A percentile compares a stretch with the other conserved stretches of the same genome.
Evolutionary conservation across 106 monocot species (phyloP).

Genomic region (Dendrobium chrysotoxum): DNA sequence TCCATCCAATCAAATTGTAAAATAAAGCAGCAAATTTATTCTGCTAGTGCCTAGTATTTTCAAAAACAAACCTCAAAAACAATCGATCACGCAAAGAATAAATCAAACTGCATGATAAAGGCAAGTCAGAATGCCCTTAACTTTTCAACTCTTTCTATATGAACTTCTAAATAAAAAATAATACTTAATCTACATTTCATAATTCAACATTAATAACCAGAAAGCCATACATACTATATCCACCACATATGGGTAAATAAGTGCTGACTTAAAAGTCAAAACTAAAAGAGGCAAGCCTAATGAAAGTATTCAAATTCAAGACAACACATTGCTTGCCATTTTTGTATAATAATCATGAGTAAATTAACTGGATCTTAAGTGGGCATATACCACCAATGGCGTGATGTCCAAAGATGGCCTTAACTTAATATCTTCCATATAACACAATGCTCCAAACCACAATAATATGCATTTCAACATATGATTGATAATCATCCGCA

Average conservation of each 20-base stretch:
- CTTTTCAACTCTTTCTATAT: background rate
- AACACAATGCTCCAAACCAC: background rate
- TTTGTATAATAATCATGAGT: background rate
- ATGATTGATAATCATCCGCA: background rate
- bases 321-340: background rate
- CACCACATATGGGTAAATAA: background rate
- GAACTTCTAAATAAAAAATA: background rate
- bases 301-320: background rate
- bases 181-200: no score
- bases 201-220: no score
- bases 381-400: background rate
- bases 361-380: background rate
- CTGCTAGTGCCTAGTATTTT: background rate
- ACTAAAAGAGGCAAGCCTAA: background rate
- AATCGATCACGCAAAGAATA: background rate
- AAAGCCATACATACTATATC: background rate
- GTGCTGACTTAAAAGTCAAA: background rate
- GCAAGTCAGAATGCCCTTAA: background rate
- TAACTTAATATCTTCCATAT: background rate
- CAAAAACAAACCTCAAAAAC: background rate
- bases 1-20: background rate
- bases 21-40: background rate
- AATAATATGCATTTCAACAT: background rate
- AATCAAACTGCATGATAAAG: background rate
- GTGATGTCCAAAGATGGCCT: background rate